Evolutionary conservation across 192 early-diverging fungal species (phyloP), one percentile per base, ranked within the genome.

Genomic region (Linnemannia schmuckeri): DNA sequence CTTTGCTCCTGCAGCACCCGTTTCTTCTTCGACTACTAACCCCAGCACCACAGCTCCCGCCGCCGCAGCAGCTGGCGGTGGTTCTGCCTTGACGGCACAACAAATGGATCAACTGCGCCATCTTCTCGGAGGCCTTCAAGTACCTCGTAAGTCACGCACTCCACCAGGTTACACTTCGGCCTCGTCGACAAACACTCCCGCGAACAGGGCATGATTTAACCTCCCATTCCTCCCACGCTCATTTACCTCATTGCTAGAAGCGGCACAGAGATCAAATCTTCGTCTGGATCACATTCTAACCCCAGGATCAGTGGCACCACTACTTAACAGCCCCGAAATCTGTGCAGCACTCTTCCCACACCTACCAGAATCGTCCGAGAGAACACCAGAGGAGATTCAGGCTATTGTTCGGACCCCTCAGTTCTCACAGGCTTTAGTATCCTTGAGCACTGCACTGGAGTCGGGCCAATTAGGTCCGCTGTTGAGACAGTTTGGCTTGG

Each of bases 381-480:
- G 77, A 33, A 90, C 88, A 0, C 89, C 89, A 17, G 89, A 90
- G 44, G 90, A 92, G 69, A 79, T 92, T 24, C 84, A 81, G 40
- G 90, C 86, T n/a, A 83, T 92, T 38, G 80, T 90, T 13, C 78
- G 83, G n/a, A 88, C 87, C 9, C 90, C 91, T 42, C 91, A 92
- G 52, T 92, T 92, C 76, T 79, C 81, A 47, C 88, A 91, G 84
- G 89, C 91, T 13, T 74, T 92, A n/a, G 89, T 91, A n/a, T 83
- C 83, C 7, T 76, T 92, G 66, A 91, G 86, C 49, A 78, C 82
- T 18, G 91, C 91, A 27, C 70, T 92, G 18, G 89, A 90, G 74
- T 90, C 90, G 17, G 91, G 91, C 9, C 90, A 92, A 75, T 76
- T 92, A n/a, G 90, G 91, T 1, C 90, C 91, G 17, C 66, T 92